Evolutionary conservation across 225 moss, liverwort and hornwort genomes (phyloP).

Genomic region (Pleurozium schreberi): DNA sequence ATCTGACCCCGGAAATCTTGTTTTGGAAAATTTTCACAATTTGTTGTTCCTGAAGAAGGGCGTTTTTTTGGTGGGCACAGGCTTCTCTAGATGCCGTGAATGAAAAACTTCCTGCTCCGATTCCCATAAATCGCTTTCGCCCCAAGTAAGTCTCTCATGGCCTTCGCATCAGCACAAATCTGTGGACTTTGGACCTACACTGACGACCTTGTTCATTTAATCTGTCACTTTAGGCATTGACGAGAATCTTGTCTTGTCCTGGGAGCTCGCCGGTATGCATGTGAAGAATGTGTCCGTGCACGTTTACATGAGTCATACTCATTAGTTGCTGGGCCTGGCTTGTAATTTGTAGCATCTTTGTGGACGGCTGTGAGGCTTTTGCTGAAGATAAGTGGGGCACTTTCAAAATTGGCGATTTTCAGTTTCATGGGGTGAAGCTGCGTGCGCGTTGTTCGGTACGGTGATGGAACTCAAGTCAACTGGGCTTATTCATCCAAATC

Average conservation of each 20-base stretch:
- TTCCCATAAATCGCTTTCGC: slow-evolving; percentile 79
- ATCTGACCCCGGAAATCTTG: not conserved
- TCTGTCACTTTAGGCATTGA: not conserved
- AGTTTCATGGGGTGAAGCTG: slow-evolving; percentile 78
- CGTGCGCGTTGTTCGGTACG: slow-evolving; percentile 75
- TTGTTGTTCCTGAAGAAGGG: not conserved
- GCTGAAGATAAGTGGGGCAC: slow-evolving; percentile 70
- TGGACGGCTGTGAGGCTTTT: slow-evolving; percentile 67
- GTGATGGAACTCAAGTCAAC: not conserved
- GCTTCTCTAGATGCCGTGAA: slow-evolving; percentile 76
- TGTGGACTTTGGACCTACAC: not conserved
- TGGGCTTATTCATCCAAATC: not conserved
- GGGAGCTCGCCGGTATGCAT: not conserved
- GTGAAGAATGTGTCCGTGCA: not conserved
- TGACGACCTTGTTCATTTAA: not conserved
- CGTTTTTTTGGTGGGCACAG: not conserved
- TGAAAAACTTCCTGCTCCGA: slow-evolving; percentile 30
- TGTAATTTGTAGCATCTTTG: slow-evolving; percentile 47
- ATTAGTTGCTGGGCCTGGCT: not conserved
- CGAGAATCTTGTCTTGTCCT: not conserved
- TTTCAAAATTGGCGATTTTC: slow-evolving; percentile 56
- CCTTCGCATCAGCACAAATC: not conserved
- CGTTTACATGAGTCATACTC: not conserved
- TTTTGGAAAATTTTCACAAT: not conserved
- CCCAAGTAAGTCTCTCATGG: slow-evolving; percentile 50